These are phyloP conservation scores for Calonectria henricotiae DNA, from an alignment of 2,329 filamentous ascomycete species.

Conservation along the genomic window DNA sequence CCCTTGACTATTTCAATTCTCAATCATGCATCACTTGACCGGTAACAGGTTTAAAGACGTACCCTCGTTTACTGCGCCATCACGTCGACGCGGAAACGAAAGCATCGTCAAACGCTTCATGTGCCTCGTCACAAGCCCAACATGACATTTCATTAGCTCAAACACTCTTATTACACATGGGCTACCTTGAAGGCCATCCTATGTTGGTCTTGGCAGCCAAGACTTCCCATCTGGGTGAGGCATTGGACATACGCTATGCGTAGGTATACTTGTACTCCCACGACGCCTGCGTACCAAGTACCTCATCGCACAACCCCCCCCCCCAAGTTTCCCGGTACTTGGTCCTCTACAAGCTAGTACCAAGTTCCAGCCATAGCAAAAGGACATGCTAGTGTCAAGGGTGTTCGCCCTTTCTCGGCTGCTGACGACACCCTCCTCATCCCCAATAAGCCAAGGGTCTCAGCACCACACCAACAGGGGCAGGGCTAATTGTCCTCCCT, in stretches of 20 bases:
- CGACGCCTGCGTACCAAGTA: conserved; percentile 7
- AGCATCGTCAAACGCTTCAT: neutral
- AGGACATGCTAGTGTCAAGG: neutral
- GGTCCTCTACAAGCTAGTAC: neutral
- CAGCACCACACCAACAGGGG: neutral
- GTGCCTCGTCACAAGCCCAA: neutral
- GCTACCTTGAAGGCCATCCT: neutral
- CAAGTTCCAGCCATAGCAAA: conserved; percentile 8
- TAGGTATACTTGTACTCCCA: neutral
- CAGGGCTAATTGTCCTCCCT: neutral
- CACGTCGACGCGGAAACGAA: neutral
- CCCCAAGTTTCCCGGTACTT: neutral
- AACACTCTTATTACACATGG: neutral
- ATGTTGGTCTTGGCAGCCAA: too few relatives aligned
- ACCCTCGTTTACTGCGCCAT: neutral
- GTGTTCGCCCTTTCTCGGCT: neutral
- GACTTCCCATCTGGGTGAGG: neutral
- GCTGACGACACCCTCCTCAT: conserved; percentile 4
- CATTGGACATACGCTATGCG: neutral
- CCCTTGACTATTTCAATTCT: neutral
- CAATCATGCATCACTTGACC: too few relatives aligned
- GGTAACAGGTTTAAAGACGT: too few relatives aligned
- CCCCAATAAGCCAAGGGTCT: neutral
- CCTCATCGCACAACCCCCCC: neutral
- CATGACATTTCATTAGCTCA: neutral